Conservation (phyloP, 345 rosid genomes). For the Cochlearia excelsa region DNA sequence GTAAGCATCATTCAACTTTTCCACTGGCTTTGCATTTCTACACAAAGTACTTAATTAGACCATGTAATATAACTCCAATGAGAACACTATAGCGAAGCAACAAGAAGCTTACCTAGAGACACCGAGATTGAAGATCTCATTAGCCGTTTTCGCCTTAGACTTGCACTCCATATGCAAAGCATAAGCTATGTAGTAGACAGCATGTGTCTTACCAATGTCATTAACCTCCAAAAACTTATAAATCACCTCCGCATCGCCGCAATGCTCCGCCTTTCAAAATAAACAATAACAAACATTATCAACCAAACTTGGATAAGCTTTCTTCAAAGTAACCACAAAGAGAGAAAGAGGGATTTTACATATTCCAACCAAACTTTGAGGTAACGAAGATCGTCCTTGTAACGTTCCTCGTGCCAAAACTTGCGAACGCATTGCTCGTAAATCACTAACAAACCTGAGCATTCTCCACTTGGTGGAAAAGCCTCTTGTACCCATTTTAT, state of each 20-base stretch:
- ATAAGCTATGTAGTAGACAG: constrained; percentile 57
- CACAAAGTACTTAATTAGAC: constrained; percentile 13
- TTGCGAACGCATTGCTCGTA: constrained; percentile 92
- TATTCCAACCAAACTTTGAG: constrained; percentile 98
- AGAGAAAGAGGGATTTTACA: constrained; percentile 40
- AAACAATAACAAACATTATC: neutral
- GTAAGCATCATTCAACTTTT: constrained; percentile 74
- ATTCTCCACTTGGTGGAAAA: constrained; percentile 79
- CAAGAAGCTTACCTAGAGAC: constrained; percentile 52
- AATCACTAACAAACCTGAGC: constrained; percentile 69
- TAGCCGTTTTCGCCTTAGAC: constrained; percentile 66
- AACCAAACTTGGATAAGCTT: neutral
- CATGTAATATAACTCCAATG: neutral
- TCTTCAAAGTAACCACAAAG: neutral
- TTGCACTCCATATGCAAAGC: constrained; percentile 77
- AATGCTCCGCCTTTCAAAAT: constrained; percentile 68
- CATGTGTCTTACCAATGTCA: constrained; percentile 70
- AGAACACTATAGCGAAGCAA: neutral
- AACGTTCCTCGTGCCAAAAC: constrained; percentile 75
- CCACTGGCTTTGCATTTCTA: constrained; percentile 74
- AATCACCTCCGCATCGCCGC: constrained; percentile 71
- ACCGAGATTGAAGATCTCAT: constrained; percentile 71
- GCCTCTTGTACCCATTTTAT: constrained; percentile 94
- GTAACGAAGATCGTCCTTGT: constrained; percentile 89
- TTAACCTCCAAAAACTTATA: constrained; percentile 76